Conservation (phyloP, 805 yeast genomes). For the Nakazawaea wyomingensis region DNA sequence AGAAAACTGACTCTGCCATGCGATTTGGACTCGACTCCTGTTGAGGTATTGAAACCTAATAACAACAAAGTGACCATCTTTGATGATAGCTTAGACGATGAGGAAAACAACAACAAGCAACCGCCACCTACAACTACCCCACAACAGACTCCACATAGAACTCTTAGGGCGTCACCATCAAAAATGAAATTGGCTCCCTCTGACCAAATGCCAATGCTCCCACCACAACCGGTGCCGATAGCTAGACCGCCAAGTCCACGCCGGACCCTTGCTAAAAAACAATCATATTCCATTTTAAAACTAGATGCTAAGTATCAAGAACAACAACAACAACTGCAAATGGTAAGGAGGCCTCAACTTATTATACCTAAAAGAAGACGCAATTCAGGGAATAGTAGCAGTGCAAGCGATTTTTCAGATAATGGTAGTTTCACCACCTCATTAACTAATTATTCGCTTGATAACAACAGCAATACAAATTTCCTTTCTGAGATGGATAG, state of each 20-base stretch:
- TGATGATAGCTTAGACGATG: slow-evolving; percentile 5
- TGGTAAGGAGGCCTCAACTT: slow-evolving; percentile 11
- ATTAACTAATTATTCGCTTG: slow-evolving; percentile 17
- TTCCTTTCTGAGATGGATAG: slow-evolving; percentile 17
- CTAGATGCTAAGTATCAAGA: slow-evolving; percentile 17
- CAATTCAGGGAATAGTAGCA: slow-evolving; percentile 5
- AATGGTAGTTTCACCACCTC: slow-evolving; percentile 6
- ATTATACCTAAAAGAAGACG: slow-evolving; percentile 1
- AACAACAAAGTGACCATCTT: slow-evolving; percentile 2
- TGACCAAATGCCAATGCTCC: slow-evolving; percentile 5
- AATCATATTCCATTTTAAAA: slow-evolving; percentile 21
- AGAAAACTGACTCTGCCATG: slow-evolving; percentile 1
- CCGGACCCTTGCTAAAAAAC: slow-evolving; percentile 14
- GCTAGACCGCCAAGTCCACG: slow-evolving; percentile 2
- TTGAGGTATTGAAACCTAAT: neutral
- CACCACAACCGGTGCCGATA: slow-evolving; percentile 3
- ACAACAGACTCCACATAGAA: slow-evolving; percentile 1
- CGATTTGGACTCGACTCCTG: neutral
- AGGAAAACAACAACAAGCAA: neutral
- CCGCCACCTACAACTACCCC: slow-evolving; percentile 1
- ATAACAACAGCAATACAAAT: slow-evolving; percentile 3
- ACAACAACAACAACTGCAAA: slow-evolving; percentile 12
- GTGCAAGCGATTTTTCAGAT: slow-evolving; percentile 9
- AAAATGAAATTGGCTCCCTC: slow-evolving; percentile 7
- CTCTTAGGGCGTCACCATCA: slow-evolving; percentile 9